Percentiles rank a stretch among this genome's conserved stretches.
phyloP scores from a whole-genome alignment of 768 basidiomycete species.

The Tylopilus subfusipes region DNA sequence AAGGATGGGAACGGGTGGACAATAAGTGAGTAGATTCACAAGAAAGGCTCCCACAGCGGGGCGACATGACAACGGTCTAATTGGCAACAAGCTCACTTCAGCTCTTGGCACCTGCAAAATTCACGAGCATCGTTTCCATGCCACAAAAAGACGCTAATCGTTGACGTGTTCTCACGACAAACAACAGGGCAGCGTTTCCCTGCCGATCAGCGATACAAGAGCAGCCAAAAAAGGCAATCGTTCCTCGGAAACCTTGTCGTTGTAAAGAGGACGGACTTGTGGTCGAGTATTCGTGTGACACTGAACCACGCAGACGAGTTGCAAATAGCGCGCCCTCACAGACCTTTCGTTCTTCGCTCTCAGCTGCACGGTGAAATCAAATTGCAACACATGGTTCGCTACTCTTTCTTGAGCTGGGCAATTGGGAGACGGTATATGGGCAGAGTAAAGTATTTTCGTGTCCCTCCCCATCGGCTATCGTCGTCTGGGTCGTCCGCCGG shows the following conservation, averaged over 20 bases:
- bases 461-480: conserved; percentile 70
- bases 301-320: background rate
- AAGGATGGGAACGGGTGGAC: background rate
- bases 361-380: background rate
- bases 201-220: background rate
- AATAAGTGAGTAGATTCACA: background rate
- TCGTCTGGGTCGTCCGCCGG: conserved; percentile 33
- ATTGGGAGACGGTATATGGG: conserved; percentile 73
- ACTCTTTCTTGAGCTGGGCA: conserved; percentile 30
- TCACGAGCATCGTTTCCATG: background rate
- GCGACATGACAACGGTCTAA: conserved; percentile 19
- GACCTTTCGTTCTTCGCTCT: background rate
- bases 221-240: background rate
- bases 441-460: conserved; percentile 71
- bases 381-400: background rate
- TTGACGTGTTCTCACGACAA: background rate
- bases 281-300: background rate
- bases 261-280: background rate
- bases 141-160: background rate
- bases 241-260: background rate
- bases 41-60: background rate
- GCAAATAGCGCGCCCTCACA: background rate
- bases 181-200: no score
- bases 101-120: background rate
- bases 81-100: conserved; percentile 5